Percentiles rank a stretch among this genome's conserved stretches.
These are phyloP conservation scores for Fraxinus velutina DNA, from an alignment of 305 asterid genomes.

Conservation along the genomic window DNA sequence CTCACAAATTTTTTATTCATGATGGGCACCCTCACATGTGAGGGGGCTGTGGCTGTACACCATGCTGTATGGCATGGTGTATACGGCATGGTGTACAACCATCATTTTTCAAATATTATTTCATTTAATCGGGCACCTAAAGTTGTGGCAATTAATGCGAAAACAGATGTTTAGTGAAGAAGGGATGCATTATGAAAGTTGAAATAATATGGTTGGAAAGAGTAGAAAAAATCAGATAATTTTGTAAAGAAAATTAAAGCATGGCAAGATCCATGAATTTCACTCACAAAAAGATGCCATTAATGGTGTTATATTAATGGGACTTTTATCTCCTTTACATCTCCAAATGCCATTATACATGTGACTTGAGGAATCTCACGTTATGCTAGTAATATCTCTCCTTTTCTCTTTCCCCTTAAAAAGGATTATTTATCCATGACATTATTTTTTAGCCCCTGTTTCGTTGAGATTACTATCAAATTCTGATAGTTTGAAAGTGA, in stretches of 20 bases:
- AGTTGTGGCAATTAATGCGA: not conserved
- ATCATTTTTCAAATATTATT: too few species aligned
- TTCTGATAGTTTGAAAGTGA: too few species aligned
- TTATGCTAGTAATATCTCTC: not conserved
- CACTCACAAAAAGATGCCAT: not conserved
- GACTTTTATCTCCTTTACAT: not conserved
- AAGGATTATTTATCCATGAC: not conserved
- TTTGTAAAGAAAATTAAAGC: not conserved
- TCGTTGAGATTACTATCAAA: not conserved
- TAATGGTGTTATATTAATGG: not conserved
- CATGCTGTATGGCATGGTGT: too few species aligned
- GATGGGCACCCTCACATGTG: too few species aligned
- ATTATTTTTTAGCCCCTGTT: not conserved
- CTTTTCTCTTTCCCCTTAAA: not conserved
- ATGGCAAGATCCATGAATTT: not conserved
- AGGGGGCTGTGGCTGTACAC: too few species aligned
- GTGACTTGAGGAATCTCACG: not conserved
- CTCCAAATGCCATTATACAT: not conserved
- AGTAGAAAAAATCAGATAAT: not conserved
- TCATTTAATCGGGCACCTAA: not conserved
- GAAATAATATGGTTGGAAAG: not conserved
- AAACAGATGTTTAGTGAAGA: not conserved
- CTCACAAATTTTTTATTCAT: too few species aligned
- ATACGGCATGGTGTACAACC: too few species aligned
- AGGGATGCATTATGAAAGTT: not conserved